Evolutionary conservation across 768 basidiomycete genomes (phyloP).

Genomic region (Leccinum disarticulatum): DNA sequence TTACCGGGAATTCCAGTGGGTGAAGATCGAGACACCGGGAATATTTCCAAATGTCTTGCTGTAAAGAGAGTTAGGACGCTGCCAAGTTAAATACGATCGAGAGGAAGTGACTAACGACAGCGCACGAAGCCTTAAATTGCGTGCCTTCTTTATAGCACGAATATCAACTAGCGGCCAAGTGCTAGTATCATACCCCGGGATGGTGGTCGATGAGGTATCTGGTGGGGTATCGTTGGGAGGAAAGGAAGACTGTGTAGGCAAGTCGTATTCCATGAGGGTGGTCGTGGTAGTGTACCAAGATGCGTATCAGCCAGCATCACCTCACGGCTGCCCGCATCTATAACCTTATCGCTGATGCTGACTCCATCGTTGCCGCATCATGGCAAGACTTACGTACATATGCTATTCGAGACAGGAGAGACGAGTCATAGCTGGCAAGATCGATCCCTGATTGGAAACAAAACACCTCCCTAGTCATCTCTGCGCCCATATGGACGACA

Average conservation of each 20-base stretch:
- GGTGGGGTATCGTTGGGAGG: background rate
- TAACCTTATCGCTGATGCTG: background rate
- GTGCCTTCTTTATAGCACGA: background rate
- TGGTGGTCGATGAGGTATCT: background rate
- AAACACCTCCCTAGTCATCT: background rate
- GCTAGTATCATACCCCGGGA: background rate
- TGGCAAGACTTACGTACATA: background rate
- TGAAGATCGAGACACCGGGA: slow-evolving; percentile 24
- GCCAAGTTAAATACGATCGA: background rate
- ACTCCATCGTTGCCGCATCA: background rate
- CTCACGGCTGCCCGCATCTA: background rate
- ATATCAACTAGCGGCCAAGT: background rate
- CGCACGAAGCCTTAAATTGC: background rate
- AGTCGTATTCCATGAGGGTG: background rate
- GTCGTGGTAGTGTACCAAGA: background rate
- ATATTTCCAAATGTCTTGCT: slow-evolving; percentile 29
- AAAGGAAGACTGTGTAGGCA: background rate
- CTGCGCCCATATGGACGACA: background rate
- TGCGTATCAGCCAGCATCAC: background rate
- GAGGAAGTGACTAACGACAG: background rate
- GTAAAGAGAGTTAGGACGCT: background rate
- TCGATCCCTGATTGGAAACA: background rate
- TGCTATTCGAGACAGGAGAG: background rate
- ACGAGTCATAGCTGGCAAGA: background rate
- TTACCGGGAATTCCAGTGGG: slow-evolving; percentile 20